Conservation (phyloP, 2,329 filamentous ascomycete species). For the Endoconidiophora laricicola region DNA sequence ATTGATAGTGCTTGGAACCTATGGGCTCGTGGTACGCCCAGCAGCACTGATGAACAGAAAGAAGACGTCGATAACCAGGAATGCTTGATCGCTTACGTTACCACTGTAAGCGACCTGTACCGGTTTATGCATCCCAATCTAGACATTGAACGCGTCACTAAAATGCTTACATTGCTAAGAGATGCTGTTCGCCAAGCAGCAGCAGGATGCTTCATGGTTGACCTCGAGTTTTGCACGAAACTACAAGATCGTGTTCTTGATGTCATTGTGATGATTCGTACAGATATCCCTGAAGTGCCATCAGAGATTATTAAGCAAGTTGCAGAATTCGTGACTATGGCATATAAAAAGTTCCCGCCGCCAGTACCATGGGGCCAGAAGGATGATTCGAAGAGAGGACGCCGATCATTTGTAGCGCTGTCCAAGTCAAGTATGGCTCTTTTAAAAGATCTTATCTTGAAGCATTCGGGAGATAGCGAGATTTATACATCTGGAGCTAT, state of each 20-base stretch:
- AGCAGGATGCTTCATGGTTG: slow-evolving; percentile 49
- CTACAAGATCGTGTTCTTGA: slow-evolving; percentile 56
- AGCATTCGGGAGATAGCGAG: slow-evolving; percentile 43
- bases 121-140: slow-evolving; percentile 51
- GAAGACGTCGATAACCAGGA: slow-evolving; percentile 51
- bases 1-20: slow-evolving; percentile 50
- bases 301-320: slow-evolving; percentile 52
- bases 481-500: slow-evolving; percentile 57
- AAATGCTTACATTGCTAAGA: slow-evolving; percentile 55
- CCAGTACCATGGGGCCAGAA: neutral
- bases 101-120: slow-evolving; percentile 61
- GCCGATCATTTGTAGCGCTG: slow-evolving; percentile 75
- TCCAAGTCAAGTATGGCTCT: slow-evolving; percentile 67
- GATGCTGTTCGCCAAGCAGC: slow-evolving; percentile 56
- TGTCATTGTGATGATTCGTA: slow-evolving; percentile 49
- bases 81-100: slow-evolving; percentile 71
- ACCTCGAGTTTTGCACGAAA: slow-evolving; percentile 56
- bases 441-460: slow-evolving; percentile 41
- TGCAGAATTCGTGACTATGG: slow-evolving; percentile 53
- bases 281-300: slow-evolving; percentile 46
- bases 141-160: slow-evolving; percentile 41
- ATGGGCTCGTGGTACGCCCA: slow-evolving; percentile 42
- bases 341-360: slow-evolving; percentile 29
- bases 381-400: slow-evolving; percentile 23
- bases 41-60: slow-evolving; percentile 20